phyloP scores from a whole-genome alignment of 1,284 basidiomycete species.

The Melampsora occidentalis region DNA sequence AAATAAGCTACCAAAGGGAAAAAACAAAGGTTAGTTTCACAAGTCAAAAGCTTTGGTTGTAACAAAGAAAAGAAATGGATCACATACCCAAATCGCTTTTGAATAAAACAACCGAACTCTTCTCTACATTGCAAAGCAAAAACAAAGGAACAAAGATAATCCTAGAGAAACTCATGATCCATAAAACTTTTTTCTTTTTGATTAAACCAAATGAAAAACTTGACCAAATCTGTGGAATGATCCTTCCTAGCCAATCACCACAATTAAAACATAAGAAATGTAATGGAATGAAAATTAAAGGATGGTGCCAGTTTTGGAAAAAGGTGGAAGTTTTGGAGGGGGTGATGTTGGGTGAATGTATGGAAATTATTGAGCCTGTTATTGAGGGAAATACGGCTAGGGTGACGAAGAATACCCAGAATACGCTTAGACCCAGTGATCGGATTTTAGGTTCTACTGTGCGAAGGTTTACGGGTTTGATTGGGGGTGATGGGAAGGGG shows the following conservation, averaged over 20 bases:
- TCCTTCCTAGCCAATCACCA: slow-evolving; percentile 50
- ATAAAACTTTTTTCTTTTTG: background rate
- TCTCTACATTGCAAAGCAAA: slow-evolving; percentile 44
- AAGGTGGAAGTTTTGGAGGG: slow-evolving; percentile 6
- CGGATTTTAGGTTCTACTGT: slow-evolving; percentile 50
- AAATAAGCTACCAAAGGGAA: slow-evolving; percentile 45
- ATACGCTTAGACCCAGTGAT: slow-evolving; percentile 48
- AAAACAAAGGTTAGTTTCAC: background rate
- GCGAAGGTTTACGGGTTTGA: slow-evolving; percentile 14
- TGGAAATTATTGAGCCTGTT: slow-evolving; percentile 48
- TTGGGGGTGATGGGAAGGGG: slow-evolving; percentile 1
- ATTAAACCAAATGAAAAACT: background rate
- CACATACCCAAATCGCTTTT: slow-evolving; percentile 48
- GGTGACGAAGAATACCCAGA: slow-evolving; percentile 49
- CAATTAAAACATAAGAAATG: slow-evolving; percentile 50
- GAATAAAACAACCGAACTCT: slow-evolving; percentile 44
- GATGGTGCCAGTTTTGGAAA: slow-evolving; percentile 25
- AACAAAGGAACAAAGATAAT: slow-evolving; percentile 28
- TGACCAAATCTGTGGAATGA: slow-evolving; percentile 47
- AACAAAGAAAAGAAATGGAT: background rate
- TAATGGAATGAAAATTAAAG: slow-evolving; percentile 48
- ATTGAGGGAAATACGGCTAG: slow-evolving; percentile 50
- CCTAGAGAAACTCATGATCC: slow-evolving; percentile 1
- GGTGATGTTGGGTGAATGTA: slow-evolving; percentile 11
- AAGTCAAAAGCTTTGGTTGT: background rate